Conservation (phyloP, 2,329 filamentous ascomycete genomes). For the Microsporum canis region DNA sequence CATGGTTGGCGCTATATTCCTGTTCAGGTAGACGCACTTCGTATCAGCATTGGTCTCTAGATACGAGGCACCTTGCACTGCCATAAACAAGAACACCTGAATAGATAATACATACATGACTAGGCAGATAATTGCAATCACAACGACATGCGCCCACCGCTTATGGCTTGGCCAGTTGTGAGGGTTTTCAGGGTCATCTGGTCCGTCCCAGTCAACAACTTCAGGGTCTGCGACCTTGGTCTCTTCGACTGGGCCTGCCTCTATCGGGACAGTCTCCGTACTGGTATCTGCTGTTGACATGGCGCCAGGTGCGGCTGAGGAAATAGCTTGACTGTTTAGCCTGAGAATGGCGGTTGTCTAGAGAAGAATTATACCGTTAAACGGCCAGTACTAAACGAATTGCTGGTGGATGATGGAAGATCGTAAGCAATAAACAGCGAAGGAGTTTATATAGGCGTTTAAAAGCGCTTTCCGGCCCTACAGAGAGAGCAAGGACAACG, state of each 20-base stretch:
- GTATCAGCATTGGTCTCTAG: background rate
- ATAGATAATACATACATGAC: constrained; percentile 34
- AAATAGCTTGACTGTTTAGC: background rate
- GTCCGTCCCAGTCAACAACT: constrained; percentile 51
- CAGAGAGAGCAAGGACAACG: constrained; percentile 16
- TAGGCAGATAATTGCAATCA: background rate
- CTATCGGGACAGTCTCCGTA: background rate
- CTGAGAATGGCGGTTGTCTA: background rate
- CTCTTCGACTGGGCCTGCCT: background rate
- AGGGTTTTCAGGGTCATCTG: constrained; percentile 53
- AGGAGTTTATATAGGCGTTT: background rate
- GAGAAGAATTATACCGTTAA: background rate
- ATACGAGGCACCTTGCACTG: background rate
- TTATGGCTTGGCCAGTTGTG: constrained; percentile 57
- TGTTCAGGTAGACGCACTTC: constrained; percentile 54
- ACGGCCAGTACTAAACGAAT: constrained; percentile 2
- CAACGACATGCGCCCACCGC: constrained; percentile 25
- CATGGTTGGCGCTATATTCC: constrained; percentile 61
- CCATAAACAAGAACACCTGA: constrained; percentile 45
- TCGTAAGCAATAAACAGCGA: background rate
- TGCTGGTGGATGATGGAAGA: constrained; percentile 12
- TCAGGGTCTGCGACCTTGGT: background rate
- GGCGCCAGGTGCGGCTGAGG: background rate
- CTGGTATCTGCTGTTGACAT: background rate
- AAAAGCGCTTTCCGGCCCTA: constrained; percentile 13